Conservation (phyloP, 1,284 basidiomycete genomes). For the Leccinum angustisporum region DNA sequence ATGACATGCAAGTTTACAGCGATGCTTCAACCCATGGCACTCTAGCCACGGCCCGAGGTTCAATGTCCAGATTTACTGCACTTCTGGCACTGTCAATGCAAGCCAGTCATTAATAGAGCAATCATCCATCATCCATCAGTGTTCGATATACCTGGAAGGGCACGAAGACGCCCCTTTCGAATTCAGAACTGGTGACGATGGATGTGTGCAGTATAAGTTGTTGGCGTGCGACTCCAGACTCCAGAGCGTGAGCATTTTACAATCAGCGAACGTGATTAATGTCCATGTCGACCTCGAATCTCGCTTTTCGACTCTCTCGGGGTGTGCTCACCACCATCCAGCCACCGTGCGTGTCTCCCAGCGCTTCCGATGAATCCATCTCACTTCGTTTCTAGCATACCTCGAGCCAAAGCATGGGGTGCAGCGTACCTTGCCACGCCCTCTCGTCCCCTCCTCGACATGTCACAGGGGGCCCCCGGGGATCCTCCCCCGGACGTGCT, state of each 20-base stretch:
- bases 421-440: slow-evolving; percentile 45
- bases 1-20: no score
- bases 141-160: no score
- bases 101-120: no score
- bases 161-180: no score
- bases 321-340: slow-evolving; percentile 40
- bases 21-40: no score
- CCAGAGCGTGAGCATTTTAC: neutral
- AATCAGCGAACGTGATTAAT: neutral
- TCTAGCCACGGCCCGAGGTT: no score
- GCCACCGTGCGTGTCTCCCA: slow-evolving; percentile 37
- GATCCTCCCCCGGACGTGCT: slow-evolving; percentile 58
- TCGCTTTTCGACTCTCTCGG: slow-evolving; percentile 41
- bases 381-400: slow-evolving; percentile 48
- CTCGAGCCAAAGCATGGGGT: slow-evolving; percentile 69
- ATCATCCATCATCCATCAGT: no score
- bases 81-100: no score
- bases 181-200: no score
- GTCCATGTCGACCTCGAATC: slow-evolving; percentile 1
- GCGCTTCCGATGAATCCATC: neutral
- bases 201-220: no score
- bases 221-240: no score
- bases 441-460: slow-evolving; percentile 61
- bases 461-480: slow-evolving; percentile 79
- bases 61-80: no score